Conservation (phyloP, 306 rosid species). For the Quercus robur region DNA sequence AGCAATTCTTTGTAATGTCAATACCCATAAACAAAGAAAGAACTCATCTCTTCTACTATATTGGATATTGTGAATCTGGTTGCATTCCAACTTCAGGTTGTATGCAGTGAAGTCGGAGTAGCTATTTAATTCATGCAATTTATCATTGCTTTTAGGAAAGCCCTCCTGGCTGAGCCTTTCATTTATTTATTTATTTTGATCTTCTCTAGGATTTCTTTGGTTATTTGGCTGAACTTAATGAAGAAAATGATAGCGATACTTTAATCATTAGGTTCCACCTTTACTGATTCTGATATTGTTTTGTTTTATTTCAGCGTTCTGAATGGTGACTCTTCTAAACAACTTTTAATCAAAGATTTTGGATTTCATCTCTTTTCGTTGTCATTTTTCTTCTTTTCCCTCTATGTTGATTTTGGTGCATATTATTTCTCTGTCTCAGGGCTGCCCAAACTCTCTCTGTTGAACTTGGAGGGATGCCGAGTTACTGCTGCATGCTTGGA, state of each 20-base stretch:
- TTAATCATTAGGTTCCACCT: neutral
- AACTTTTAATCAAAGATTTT: neutral
- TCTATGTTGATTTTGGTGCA: neutral
- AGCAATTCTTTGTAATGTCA: neutral
- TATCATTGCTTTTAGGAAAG: neutral
- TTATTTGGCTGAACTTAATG: neutral
- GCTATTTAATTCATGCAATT: neutral
- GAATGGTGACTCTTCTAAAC: neutral
- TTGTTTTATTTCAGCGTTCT: neutral
- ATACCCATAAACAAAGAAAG: neutral
- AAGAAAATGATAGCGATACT: neutral
- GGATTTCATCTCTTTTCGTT: conserved; percentile 8
- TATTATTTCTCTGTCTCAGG: conserved; percentile 49
- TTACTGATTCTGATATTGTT: neutral
- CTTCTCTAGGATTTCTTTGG: neutral
- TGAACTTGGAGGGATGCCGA: conserved; percentile 92
- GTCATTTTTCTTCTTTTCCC: conserved; percentile 5
- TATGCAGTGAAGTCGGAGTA: neutral
- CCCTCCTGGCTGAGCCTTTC: neutral
- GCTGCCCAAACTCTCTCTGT: conserved; percentile 60
- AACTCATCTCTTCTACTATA: neutral
- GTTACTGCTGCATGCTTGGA: conserved; percentile 82
- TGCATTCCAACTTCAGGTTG: conserved; percentile 2
- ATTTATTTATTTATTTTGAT: neutral
- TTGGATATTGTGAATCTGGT: neutral